Percentiles rank a stretch among this genome's conserved stretches.
Conservation (phyloP, 176 grass and related monocot species). For the Alopecurus myosuroides region DNA sequence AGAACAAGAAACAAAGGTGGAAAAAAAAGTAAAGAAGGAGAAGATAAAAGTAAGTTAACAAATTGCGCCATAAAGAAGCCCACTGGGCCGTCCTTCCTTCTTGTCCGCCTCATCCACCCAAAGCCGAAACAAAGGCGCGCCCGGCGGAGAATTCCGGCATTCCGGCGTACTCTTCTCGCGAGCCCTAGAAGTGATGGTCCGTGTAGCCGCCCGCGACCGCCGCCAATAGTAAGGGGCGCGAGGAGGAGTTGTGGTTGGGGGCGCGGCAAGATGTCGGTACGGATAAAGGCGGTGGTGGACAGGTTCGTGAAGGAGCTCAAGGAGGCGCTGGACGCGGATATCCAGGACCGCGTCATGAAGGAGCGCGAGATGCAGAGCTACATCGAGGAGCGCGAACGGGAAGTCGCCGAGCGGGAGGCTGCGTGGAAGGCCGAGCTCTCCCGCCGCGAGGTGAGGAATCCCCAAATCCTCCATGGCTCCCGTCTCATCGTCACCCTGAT, state of each 20-base stretch:
- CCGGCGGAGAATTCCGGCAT: neutral
- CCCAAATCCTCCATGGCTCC: neutral
- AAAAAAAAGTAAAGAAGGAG: neutral
- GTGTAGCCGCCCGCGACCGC: conserved; percentile 2
- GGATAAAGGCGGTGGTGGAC: conserved; percentile 96
- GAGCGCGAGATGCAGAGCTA: conserved; percentile 99
- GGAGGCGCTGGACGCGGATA: conserved; percentile 94
- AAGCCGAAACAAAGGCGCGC: conserved; percentile 11
- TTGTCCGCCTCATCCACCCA: conserved; percentile 1
- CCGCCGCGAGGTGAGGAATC: conserved; percentile 68
- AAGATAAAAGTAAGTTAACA: neutral
- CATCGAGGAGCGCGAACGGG: conserved; percentile 95
- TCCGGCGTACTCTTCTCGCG: neutral
- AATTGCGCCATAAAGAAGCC: neutral
- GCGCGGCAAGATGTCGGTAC: conserved; percentile 49
- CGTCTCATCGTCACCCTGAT: neutral
- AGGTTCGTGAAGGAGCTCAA: conserved; percentile 90
- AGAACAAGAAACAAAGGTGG: neutral
- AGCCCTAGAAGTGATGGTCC: neutral
- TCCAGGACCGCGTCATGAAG: conserved; percentile 97
- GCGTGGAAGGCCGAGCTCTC: conserved; percentile 99
- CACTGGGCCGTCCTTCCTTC: conserved; percentile 8
- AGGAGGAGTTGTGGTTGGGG: neutral
- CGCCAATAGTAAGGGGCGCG: neutral
- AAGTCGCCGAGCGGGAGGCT: conserved; percentile 94